Conservation (phyloP, 345 rosid genomes). For the Eucalyptus tenuipes region DNA sequence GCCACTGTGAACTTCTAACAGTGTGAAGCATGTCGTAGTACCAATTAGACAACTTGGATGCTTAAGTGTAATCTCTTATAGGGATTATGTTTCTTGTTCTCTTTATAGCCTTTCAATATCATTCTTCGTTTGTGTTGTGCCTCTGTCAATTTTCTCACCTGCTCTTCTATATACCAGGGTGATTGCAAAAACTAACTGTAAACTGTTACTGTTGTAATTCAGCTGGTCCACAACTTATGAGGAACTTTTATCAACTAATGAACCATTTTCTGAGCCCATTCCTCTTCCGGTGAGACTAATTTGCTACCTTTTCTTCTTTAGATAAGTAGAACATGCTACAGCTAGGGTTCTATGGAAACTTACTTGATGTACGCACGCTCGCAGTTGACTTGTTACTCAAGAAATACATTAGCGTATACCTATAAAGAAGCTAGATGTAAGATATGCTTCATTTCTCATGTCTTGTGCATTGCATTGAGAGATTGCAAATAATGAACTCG, state of each 20-base stretch:
- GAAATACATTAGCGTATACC: not conserved
- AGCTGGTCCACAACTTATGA: constrained; percentile 92
- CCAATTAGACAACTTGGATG: not conserved
- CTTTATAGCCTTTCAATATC: not conserved
- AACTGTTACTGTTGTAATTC: constrained; percentile 11
- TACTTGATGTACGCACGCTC: not conserved
- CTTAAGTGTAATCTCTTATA: not conserved
- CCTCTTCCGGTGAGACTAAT: constrained; percentile 63
- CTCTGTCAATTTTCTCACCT: not conserved
- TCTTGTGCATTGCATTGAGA: not conserved
- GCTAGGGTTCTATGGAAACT: not conserved
- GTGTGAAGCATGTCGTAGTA: not conserved
- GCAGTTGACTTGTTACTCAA: not conserved
- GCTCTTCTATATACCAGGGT: not conserved
- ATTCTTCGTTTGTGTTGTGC: not conserved
- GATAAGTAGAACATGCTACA: not conserved
- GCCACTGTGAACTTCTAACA: not conserved
- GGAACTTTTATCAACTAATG: constrained; percentile 64
- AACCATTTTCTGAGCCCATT: constrained; percentile 71
- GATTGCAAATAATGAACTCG: not conserved
- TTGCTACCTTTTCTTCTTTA: not conserved
- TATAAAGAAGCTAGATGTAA: not conserved
- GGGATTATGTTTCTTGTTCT: not conserved
- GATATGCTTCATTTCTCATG: not conserved
- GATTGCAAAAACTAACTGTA: constrained; percentile 2